Conservation (phyloP, 352 stramenopile genomes). For the Globisporangium spinosum region DNA sequence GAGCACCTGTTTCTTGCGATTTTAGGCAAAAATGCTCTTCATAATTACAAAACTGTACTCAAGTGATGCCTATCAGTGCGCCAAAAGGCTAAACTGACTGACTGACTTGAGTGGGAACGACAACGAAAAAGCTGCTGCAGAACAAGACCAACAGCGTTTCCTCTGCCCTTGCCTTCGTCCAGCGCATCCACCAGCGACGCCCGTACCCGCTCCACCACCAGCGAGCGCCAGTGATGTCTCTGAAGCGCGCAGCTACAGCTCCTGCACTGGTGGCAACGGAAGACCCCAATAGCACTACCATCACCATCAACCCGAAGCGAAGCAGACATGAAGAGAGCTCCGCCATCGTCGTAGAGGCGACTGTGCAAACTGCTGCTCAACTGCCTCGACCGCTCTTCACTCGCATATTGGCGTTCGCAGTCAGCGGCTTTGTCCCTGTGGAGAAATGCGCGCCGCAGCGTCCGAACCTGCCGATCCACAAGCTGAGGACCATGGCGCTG, state of each 20-base stretch:
- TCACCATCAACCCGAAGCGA: background rate
- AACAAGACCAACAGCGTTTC: background rate
- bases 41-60: background rate
- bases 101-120: too few species aligned
- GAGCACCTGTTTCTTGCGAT: background rate
- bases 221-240: background rate
- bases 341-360: background rate
- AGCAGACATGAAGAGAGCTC: background rate
- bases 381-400: constrained; percentile 4
- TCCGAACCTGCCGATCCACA: constrained; percentile 16
- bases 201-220: background rate
- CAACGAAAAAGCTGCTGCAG: background rate
- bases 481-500: background rate
- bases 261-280: background rate
- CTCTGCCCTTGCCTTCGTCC: background rate
- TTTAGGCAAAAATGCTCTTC: background rate
- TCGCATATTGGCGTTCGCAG: constrained; percentile 13
- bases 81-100: background rate
- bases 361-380: background rate
- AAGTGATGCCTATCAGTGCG: background rate
- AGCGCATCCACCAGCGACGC: background rate
- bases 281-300: background rate
- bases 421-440: constrained; percentile 5
- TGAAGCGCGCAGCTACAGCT: background rate
- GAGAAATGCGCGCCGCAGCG: background rate